Conservation (phyloP, 768 basidiomycete genomes). For the Podaxis pistillaris region DNA sequence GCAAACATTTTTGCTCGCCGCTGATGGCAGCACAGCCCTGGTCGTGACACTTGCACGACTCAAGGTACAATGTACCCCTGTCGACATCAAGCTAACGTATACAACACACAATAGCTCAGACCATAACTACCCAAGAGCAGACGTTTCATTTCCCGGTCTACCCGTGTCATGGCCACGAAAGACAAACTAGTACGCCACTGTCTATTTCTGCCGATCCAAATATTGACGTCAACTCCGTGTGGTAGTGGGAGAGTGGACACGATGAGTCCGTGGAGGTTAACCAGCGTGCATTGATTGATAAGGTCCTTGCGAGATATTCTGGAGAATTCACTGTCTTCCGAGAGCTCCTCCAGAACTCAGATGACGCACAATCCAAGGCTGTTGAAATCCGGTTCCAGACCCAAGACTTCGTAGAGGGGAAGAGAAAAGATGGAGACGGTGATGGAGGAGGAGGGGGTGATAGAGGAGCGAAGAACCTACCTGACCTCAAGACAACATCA, state of each 20-base stretch:
- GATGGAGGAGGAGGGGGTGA: not conserved
- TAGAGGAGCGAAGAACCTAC: conserved; percentile 28
- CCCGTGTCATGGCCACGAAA: conserved; percentile 1
- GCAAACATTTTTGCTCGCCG: not conserved
- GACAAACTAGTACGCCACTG: not conserved
- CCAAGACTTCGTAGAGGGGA: conserved; percentile 39
- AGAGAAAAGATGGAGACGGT: not conserved
- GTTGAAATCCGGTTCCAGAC: conserved; percentile 85
- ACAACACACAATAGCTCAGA: not conserved
- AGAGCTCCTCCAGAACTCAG: conserved; percentile 94
- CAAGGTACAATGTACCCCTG: not conserved
- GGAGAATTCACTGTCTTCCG: conserved; percentile 86
- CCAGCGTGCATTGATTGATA: conserved; percentile 95
- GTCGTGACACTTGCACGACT: not conserved
- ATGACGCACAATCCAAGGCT: conserved; percentile 76
- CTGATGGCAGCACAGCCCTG: not conserved
- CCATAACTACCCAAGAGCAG: not conserved
- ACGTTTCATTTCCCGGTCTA: not conserved
- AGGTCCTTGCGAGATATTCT: conserved; percentile 92
- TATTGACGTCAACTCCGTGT: not conserved
- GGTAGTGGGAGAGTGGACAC: conserved; percentile 55
- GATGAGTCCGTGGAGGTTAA: conserved; percentile 90
- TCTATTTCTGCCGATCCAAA: no score
- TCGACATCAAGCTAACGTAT: not conserved
- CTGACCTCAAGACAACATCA: conserved; percentile 62